Evolutionary conservation across 2,329 filamentous ascomycete genomes (phyloP), one percentile per base, ranked within the genome.

Genomic region (Hypoxylon sp.): DNA sequence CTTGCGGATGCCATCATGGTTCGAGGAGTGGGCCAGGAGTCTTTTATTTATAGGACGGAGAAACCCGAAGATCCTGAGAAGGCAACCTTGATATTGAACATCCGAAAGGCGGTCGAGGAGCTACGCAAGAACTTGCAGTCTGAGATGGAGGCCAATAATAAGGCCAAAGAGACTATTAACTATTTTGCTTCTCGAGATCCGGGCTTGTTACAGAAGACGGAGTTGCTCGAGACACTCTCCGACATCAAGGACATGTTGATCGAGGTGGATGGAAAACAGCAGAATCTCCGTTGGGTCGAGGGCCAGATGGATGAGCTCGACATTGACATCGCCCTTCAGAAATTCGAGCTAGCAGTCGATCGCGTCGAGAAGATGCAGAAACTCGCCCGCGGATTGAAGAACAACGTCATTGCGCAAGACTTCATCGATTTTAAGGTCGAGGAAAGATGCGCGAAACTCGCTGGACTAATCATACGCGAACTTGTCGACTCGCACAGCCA

Each of bases 271-370:
- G 96, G 96, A 54, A 97, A 97, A 76, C 95, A 98, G 79, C 94
- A 98, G 78, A 98, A 96, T 78, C 86, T 99, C 51, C 92, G 95
- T 59, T 98, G 94, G 94, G 94, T 99, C 0, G 96, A 99, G 79
- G 90, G 90, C 58, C 94, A 98, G 81, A 92, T 99, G 79, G 96
- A 99, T 77, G 94, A 97, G 77, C 88, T 99, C 5, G 96, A 99
- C 77, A 98, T 98, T 74, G 92, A 97, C 75, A 95, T 99, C 75
- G 95, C 96, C 0, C 86, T 98, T 56, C 95, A 98, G 78, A 88
- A 89, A 46, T 96, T 97, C 72, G 94, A 98, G 75, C 88, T 91
- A 20, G 92, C 96, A 0, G 96, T 98, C 0, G 86, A 87, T 4
- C 89, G 91, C 31, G 92, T 98, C 1, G 96, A 98, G 80, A 94